Conservation (phyloP, 106 monocot genomes). For the Iris macrosiphon region DNA sequence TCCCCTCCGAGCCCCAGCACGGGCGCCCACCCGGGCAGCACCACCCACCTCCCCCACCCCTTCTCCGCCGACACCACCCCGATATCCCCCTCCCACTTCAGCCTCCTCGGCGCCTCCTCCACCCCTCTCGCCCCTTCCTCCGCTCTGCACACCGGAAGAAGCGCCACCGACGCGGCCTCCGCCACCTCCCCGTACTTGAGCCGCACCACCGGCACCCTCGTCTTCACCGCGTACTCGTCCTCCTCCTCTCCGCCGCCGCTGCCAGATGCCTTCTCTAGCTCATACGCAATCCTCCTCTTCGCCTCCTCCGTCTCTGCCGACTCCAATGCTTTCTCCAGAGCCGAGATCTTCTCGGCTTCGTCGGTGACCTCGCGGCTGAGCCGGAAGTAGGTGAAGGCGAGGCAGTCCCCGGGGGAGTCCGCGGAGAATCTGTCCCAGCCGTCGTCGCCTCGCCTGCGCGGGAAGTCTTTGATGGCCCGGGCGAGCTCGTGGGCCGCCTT, state of each 20-base stretch:
- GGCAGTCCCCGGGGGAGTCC: slow-evolving; percentile 65
- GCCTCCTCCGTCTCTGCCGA: slow-evolving; percentile 66
- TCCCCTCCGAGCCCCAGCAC: slow-evolving; percentile 17
- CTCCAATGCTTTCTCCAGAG: slow-evolving; percentile 52
- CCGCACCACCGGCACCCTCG: slow-evolving; percentile 53
- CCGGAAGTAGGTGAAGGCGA: slow-evolving; percentile 70
- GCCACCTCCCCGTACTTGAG: slow-evolving; percentile 82
- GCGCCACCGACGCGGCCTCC: slow-evolving; percentile 55
- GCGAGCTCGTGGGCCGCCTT: slow-evolving; percentile 61
- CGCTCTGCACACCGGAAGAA: slow-evolving; percentile 51
- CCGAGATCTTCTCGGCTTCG: slow-evolving; percentile 27
- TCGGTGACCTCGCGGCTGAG: slow-evolving; percentile 38
- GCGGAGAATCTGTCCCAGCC: slow-evolving; percentile 61
- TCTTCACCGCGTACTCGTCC: not conserved
- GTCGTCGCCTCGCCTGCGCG: slow-evolving; percentile 48
- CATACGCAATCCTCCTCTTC: slow-evolving; percentile 23
- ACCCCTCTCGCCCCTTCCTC: slow-evolving; percentile 39
- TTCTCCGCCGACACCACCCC: slow-evolving; percentile 59
- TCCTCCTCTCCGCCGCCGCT: slow-evolving; percentile 14
- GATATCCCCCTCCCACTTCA: slow-evolving; percentile 35
- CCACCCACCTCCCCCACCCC: slow-evolving; percentile 75
- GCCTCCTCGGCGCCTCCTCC: slow-evolving; percentile 41
- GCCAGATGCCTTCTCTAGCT: slow-evolving; percentile 28
- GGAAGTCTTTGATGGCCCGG: slow-evolving; percentile 68
- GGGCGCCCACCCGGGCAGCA: slow-evolving; percentile 77